Base-by-base conservation (phyloP, 352 stramenopile genomes). In the Phytophthora palmivora region DNA sequence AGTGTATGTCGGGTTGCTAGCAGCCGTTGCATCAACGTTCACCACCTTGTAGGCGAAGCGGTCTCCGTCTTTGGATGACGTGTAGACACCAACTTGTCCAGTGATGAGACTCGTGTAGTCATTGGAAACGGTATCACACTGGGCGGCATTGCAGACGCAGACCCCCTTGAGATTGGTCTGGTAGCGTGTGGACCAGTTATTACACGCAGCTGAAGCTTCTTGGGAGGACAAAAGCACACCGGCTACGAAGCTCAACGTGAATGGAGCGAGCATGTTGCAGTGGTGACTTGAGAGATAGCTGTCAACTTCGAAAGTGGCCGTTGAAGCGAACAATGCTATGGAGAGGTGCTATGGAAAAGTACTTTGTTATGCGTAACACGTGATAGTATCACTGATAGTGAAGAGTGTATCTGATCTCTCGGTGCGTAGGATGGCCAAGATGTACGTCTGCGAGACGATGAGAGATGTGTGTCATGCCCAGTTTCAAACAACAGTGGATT, bases 71-170 rank as follows among this genome's bases (percentile, higher is more conserved):
- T 82, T 84, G 49, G 75, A 68, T 19, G 78, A 77, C 7, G 60
- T 67, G 55, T 82, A 88, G 18, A 85, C 64, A 16, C 76, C 76
- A 3, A 79, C 68, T 41, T 88, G 70, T 26, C 56, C 67, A 0
- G 50, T n/a, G 5, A 50, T 66, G 19, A 91, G 72, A 19, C 34
- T 68, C 14, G 63, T 62, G 63, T 86, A 88, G 41, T 74, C 55
- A 48, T 79, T 85, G 15, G 77, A 60, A 32, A 89, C 63, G 9
- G 72, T 74, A 52, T 91, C 79, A 19, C 82, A 91, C 14, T 82
- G 60, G 30, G 64, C 75, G 22, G 57, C 57, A 34, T 81, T 86
- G 64, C 76, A 86, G 42, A 86, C 76, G 58, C 76, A 86, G 46
- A 86, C 76, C 10, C 76, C 76, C 30, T 78, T 53, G 26, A 86